Conservation (phyloP, 2,329 filamentous ascomycete genomes). For the Neonectria ditissima region DNA sequence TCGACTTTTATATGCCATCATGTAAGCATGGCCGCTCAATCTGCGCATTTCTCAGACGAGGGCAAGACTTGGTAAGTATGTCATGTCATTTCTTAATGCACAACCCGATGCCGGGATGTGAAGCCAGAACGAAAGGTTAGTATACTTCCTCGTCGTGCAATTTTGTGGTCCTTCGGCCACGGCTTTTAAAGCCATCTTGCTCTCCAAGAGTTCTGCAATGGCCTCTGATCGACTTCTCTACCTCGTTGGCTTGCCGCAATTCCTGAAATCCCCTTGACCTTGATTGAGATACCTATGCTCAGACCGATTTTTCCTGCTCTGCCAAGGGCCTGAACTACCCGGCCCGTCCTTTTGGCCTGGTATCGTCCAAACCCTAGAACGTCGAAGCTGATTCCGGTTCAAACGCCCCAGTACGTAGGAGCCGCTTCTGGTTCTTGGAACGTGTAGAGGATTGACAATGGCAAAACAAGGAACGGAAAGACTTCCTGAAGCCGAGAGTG, state of each 20-base stretch:
- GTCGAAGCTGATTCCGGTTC: background rate
- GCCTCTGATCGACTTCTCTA: constrained; percentile 1
- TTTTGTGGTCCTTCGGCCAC: background rate
- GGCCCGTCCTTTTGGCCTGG: constrained; percentile 2
- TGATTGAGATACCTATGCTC: no score
- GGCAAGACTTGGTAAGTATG: background rate
- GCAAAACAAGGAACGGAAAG: background rate
- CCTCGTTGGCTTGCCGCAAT: background rate
- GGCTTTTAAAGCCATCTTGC: background rate
- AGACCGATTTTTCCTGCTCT: constrained; percentile 8
- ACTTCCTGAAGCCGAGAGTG: no score
- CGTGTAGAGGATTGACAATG: background rate
- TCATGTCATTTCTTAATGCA: background rate
- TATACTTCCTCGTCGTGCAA: background rate
- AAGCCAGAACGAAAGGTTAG: background rate
- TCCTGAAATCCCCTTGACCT: background rate
- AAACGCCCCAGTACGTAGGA: background rate
- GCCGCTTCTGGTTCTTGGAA: background rate
- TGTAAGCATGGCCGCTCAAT: background rate
- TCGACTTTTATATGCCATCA: no score
- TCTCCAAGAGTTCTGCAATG: background rate
- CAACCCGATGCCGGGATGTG: background rate
- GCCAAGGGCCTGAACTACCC: constrained; percentile 11
- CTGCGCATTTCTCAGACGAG: background rate
- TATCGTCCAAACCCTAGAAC: constrained; percentile 1